Conservation (phyloP, 768 basidiomycete species). For the Galerina marginata region DNA sequence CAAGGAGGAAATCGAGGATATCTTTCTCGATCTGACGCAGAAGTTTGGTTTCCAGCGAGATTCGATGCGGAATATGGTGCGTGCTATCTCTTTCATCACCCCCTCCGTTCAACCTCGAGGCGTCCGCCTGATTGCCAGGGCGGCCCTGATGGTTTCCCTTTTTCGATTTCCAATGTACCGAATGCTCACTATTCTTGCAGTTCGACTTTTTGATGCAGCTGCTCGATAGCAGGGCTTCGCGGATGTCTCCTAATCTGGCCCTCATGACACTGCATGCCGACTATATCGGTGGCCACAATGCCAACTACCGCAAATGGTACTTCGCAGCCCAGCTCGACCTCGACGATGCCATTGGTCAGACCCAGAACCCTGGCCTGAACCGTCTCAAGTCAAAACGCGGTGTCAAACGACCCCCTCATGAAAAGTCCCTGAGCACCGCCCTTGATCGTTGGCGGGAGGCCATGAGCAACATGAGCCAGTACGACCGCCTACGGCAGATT, state of each 20-base stretch:
- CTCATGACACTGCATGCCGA: conserved; percentile 95
- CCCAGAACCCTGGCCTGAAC: conserved; percentile 88
- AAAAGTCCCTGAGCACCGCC: conserved; percentile 78
- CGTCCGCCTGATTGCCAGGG: not conserved
- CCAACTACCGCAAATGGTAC: conserved; percentile 99
- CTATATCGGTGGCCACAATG: conserved; percentile 97
- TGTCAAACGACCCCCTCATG: conserved; percentile 55
- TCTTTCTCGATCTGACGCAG: conserved; percentile 95
- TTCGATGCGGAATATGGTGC: conserved; percentile 94
- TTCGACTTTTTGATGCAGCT: conserved; percentile 99
- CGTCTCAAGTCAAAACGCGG: conserved; percentile 76
- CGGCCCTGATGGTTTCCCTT: conserved; percentile 1
- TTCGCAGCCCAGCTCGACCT: conserved; percentile 99
- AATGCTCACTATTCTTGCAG: conserved; percentile 40
- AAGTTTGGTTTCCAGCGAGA: conserved; percentile 99
- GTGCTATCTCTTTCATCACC: conserved; percentile 11
- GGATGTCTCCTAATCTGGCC: conserved; percentile 97
- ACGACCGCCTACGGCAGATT: conserved; percentile 95
- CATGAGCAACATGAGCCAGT: conserved; percentile 99
- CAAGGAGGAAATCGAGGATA: conserved; percentile 99
- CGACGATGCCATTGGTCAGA: conserved; percentile 93
- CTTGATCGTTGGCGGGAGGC: conserved; percentile 94
- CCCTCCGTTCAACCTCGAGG: not conserved
- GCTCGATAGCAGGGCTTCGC: conserved; percentile 93
- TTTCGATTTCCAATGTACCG: not conserved